phyloP scores from a whole-genome alignment of 257 asterid genomes.

The Solanum verrucosum region DNA sequence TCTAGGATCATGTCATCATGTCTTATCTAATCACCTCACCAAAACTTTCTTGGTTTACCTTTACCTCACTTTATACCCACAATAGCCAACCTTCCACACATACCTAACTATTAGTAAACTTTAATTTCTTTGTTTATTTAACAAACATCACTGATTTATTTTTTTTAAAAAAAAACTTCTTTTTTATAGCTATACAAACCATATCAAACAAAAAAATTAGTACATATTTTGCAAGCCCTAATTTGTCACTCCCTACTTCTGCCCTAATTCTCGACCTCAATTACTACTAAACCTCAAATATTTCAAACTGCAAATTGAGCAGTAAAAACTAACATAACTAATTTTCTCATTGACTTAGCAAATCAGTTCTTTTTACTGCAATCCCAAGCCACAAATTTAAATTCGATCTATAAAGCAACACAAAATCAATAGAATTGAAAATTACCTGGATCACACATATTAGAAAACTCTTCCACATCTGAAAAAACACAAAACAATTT shows the following conservation, averaged over 20 bases:
- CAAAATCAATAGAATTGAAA: background rate
- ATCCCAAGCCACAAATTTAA: background rate
- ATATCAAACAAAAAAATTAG: background rate
- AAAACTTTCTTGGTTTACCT: background rate
- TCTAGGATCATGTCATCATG: background rate
- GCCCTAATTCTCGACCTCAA: background rate
- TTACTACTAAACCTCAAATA: background rate
- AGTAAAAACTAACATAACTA: background rate
- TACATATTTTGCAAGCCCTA: background rate
- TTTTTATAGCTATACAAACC: background rate
- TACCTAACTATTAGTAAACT: background rate
- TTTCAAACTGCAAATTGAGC: background rate
- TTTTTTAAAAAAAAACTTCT: background rate
- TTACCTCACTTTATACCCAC: background rate
- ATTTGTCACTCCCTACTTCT: background rate
- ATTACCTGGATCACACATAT: background rate
- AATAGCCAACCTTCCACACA: background rate
- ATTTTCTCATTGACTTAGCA: background rate
- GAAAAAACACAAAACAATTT: background rate
- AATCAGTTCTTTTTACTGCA: background rate
- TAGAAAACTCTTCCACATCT: background rate
- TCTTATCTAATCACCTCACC: background rate
- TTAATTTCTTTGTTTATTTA: background rate
- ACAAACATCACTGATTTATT: background rate
- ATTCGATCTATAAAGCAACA: background rate